Evolutionary conservation across 73 alveolate species (phyloP), one percentile per base, ranked within the genome.

Genomic region (Paramecium bursaria): DNA sequence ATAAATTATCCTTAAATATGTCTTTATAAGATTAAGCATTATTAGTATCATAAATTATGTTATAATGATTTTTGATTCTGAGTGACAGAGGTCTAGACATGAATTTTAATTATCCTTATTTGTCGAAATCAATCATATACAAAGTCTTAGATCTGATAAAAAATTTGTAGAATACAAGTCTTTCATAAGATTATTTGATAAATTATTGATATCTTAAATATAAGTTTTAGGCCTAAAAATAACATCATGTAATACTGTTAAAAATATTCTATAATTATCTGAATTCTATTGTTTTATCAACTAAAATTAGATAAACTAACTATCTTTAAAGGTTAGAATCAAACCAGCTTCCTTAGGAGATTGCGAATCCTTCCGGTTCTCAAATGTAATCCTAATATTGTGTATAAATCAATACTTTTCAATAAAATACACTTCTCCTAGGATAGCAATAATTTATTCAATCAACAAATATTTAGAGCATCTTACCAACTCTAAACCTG

Each of bases 131-230:
- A 7, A 67, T 35, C 82, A 67, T 67, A 42, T 39, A 33, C 10
- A 67, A 10, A 42, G 33, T 67, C 10, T 42, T 67, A 2, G 82
- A 35, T 67, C 82, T 67, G 23, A 67, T 39, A 11, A 67, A 67
- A n/a, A 25, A 67, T 21, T 67, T 67, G 22, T 35, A 67, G 23
- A 33, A 67, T 35, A 15, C 39, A 35, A 67, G 33, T 17, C 82
- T 67, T 19, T 67, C 82, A 42, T 67, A 67, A 67, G 60, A 67
- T 47, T 67, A 67, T 19, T 67, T 67, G 14, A 67, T 35, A 44
- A 67, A 67, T 11, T 67, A 39, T 67, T 31, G 22, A 44, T 67
- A 67, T 6, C 82, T 15, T 27, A 39, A 42, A 67, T 35, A 67
- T 6, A 67, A 27, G 11, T 11, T 7, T 39, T 39, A 39, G 5